Evolutionary conservation across 805 yeast species (phyloP).

Genomic region (Nakazawaea sp.): DNA sequence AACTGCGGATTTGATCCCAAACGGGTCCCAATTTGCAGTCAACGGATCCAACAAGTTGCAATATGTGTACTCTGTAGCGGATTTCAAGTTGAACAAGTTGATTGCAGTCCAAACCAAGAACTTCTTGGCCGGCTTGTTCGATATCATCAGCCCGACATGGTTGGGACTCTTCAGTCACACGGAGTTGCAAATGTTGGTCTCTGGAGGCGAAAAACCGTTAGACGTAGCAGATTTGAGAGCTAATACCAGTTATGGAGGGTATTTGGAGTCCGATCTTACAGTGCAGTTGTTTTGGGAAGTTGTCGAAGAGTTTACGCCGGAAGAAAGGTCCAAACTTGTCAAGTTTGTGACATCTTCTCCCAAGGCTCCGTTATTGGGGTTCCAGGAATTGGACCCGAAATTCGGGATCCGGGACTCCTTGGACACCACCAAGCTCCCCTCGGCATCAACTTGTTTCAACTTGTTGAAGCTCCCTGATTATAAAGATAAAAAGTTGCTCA

Average conservation of each 20-base stretch:
- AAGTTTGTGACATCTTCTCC: slow-evolving; percentile 92
- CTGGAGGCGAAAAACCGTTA: slow-evolving; percentile 70
- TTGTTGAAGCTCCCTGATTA: slow-evolving; percentile 83
- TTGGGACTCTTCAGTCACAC: slow-evolving; percentile 75
- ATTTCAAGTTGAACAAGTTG: slow-evolving; percentile 66
- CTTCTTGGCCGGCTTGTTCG: slow-evolving; percentile 66
- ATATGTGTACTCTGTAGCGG: slow-evolving; percentile 72
- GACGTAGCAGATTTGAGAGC: slow-evolving; percentile 61
- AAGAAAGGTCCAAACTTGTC: slow-evolving; percentile 59
- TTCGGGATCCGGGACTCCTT: slow-evolving; percentile 69
- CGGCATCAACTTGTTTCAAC: slow-evolving; percentile 92
- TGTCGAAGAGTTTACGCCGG: slow-evolving; percentile 55
- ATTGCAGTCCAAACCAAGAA: slow-evolving; percentile 51
- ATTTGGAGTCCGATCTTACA: slow-evolving; percentile 45
- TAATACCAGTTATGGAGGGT: slow-evolving; percentile 66
- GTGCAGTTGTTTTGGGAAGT: slow-evolving; percentile 69
- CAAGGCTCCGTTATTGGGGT: slow-evolving; percentile 87
- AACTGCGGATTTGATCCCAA: slow-evolving; percentile 51
- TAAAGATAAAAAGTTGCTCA: slow-evolving; percentile 46
- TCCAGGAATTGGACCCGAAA: slow-evolving; percentile 61
- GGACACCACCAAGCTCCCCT: slow-evolving; percentile 60
- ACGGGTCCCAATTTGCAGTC: slow-evolving; percentile 55
- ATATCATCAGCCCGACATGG: slow-evolving; percentile 69
- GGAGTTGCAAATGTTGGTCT: slow-evolving; percentile 78
- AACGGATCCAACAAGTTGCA: slow-evolving; percentile 54